These are phyloP conservation scores for Salicornia ramosissima DNA, from an alignment of 148 eudicot species.

Conservation along the genomic window DNA sequence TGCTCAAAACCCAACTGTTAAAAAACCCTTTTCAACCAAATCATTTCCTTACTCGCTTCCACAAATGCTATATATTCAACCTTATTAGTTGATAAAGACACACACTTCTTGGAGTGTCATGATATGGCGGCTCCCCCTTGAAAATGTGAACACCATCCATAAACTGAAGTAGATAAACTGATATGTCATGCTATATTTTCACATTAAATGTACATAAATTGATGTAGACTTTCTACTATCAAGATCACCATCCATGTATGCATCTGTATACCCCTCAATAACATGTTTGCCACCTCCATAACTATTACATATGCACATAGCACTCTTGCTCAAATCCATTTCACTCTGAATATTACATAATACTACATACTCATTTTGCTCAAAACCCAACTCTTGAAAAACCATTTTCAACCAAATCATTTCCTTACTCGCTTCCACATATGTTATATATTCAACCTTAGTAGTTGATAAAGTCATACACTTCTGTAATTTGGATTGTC, in stretches of 20 bases:
- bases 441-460: neutral
- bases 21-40: constrained; percentile 10
- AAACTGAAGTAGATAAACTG: no score
- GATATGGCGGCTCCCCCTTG: neutral
- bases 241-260: no score
- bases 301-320: no score
- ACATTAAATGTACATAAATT: no score
- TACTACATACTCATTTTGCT: neutral
- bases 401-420: constrained; percentile 11
- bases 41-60: constrained; percentile 6
- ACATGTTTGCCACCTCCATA: neutral
- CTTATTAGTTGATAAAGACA: neutral
- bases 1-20: neutral
- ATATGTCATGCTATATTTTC: no score
- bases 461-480: constrained; percentile 6
- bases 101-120: constrained; percentile 9
- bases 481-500: neutral
- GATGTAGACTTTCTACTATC: constrained; percentile 2
- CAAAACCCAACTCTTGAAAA: neutral
- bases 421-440: neutral
- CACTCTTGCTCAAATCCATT: neutral
- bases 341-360: neutral
- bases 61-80: neutral
- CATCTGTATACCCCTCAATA: neutral
- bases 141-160: constrained; percentile 4